These are phyloP conservation scores for Sedum album DNA, from an alignment of 164 flowering plant genomes.

Conservation along the genomic window DNA sequence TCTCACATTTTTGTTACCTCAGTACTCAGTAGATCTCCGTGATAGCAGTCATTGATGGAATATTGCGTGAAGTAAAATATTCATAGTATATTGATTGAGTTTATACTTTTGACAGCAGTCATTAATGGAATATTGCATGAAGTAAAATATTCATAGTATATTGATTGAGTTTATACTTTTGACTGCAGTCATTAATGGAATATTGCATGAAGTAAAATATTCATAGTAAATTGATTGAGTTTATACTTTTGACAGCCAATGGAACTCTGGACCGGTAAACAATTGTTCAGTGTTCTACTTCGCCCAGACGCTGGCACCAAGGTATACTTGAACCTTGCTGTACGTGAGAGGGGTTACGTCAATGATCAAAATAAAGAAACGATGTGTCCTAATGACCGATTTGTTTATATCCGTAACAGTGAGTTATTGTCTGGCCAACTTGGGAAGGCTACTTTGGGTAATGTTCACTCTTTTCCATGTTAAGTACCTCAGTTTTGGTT, in stretches of 20 bases:
- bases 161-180: slow-evolving; percentile 11
- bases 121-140: not conserved
- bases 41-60: not conserved
- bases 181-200: slow-evolving; percentile 39
- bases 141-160: not conserved
- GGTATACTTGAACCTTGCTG: slow-evolving; percentile 72
- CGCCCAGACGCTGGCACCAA: slow-evolving; percentile 73
- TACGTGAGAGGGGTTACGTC: slow-evolving; percentile 55
- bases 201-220: not conserved
- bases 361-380: slow-evolving; percentile 32
- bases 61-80: not conserved
- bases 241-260: slow-evolving; percentile 57
- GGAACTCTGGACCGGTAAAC: slow-evolving; percentile 97
- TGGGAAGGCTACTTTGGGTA: slow-evolving; percentile 94
- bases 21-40: not conserved
- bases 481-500: not conserved
- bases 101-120: slow-evolving; percentile 45
- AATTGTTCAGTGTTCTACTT: slow-evolving; percentile 67
- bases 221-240: not conserved
- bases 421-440: slow-evolving; percentile 88
- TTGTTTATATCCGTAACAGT: slow-evolving; percentile 85
- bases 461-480: slow-evolving; percentile 10
- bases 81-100: not conserved
- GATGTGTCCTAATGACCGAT: slow-evolving; percentile 93
- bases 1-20: not conserved